Conservation (phyloP, 352 stramenopile genomes). For the Nothophytophthora sp. region DNA sequence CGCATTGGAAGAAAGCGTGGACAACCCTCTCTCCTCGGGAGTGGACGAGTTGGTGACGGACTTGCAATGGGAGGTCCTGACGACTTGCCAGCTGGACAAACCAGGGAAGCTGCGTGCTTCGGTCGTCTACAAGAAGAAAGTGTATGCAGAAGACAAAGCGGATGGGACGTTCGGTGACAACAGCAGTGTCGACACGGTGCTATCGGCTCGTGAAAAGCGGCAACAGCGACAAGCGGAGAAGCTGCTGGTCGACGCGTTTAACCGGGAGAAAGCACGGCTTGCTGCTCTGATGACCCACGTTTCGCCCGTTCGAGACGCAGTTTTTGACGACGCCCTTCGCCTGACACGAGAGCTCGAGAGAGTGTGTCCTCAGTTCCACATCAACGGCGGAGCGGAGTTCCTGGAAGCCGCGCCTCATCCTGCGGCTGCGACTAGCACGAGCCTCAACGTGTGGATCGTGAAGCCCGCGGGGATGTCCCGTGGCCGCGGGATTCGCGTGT, state of each 20-base stretch:
- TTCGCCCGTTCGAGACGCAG: constrained; percentile 22
- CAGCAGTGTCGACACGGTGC: constrained; percentile 35
- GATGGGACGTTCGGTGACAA: constrained; percentile 22
- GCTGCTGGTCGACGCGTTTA: constrained; percentile 41
- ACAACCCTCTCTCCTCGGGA: constrained; percentile 27
- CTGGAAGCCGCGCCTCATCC: constrained; percentile 9
- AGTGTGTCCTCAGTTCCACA: constrained; percentile 69
- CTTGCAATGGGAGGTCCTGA: constrained; percentile 76
- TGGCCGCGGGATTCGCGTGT: constrained; percentile 87
- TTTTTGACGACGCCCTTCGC: constrained; percentile 29
- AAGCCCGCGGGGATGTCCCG: constrained; percentile 90
- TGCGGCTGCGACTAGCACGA: constrained; percentile 17
- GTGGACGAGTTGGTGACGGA: constrained; percentile 67
- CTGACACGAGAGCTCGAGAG: constrained; percentile 34
- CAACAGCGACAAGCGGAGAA: constrained; percentile 42
- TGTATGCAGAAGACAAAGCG: constrained; percentile 44
- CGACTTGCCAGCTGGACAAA: constrained; percentile 44
- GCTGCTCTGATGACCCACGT: constrained; percentile 46
- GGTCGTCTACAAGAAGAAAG: constrained; percentile 54
- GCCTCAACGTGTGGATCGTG: constrained; percentile 93
- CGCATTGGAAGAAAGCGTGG: constrained; percentile 60
- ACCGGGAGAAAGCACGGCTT: constrained; percentile 57
- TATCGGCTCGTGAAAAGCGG: constrained; percentile 58
- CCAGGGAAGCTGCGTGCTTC: constrained; percentile 50
- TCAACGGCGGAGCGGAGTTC: constrained; percentile 60